A percentile compares a stretch with the other conserved stretches of the same genome.
Conservation (phyloP, 192 early-diverging fungal genomes). For the Allomyces macrogynus region DNA sequence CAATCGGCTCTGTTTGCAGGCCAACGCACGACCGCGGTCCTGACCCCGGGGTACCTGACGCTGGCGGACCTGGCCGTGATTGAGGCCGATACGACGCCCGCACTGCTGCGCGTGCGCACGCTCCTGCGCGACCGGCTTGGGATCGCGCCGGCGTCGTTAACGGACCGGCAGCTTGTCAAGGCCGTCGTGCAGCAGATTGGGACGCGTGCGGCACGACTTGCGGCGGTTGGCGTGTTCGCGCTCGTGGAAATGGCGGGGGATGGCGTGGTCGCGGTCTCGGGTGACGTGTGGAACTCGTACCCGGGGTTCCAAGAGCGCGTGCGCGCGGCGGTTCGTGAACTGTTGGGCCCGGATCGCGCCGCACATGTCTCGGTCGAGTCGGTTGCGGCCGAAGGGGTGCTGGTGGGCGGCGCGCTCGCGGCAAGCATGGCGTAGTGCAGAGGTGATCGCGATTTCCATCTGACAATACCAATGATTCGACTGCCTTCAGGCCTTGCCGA, state of each 20-base stretch:
- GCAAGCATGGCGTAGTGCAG: too few species aligned
- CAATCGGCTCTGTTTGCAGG: too few species aligned
- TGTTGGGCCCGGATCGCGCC: too few species aligned
- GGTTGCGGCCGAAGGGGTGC: too few species aligned
- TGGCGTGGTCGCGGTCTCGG: constrained; percentile 50
- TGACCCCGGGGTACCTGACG: too few species aligned
- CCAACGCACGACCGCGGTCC: too few species aligned
- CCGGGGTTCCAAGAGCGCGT: constrained; percentile 59
- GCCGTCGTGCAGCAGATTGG: constrained; percentile 65
- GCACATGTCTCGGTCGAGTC: too few species aligned
- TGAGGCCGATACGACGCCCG: constrained; percentile 41
- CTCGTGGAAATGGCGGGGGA: constrained; percentile 39
- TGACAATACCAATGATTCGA: too few species aligned
- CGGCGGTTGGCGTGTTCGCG: constrained; percentile 45
- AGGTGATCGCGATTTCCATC: too few species aligned
- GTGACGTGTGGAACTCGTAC: constrained; percentile 53
- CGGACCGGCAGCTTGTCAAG: constrained; percentile 64
- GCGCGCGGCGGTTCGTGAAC: constrained; percentile 12
- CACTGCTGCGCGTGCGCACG: constrained; percentile 38
- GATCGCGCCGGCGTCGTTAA: constrained; percentile 36
- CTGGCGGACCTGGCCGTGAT: constrained; percentile 12
- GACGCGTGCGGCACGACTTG: constrained; percentile 61
- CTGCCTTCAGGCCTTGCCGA: too few species aligned
- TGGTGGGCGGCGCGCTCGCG: too few species aligned
- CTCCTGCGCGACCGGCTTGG: constrained; percentile 52